A percentile compares a stretch with the other conserved stretches of the same genome.
phyloP scores from a whole-genome alignment of 495 filamentous ascomycete genomes.

The Lentithecium fluviatile region DNA sequence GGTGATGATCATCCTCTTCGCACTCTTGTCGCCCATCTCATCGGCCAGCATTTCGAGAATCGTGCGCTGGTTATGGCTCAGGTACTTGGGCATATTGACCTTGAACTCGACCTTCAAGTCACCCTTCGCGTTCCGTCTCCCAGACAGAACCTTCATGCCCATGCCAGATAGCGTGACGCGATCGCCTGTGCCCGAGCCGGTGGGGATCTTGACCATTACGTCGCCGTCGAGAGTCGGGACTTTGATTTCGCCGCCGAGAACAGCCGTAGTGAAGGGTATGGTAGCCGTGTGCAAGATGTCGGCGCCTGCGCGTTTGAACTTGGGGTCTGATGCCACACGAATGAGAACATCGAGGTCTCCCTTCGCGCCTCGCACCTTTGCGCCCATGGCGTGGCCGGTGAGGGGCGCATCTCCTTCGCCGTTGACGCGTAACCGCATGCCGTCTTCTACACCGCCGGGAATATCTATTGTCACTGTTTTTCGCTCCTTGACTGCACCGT shows the following conservation, averaged over 20 bases:
- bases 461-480: slow-evolving; percentile 85
- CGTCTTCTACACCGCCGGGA: slow-evolving; percentile 90
- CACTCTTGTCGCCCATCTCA: slow-evolving; percentile 86
- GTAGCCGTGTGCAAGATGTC: slow-evolving; percentile 90
- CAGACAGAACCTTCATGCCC: slow-evolving; percentile 82
- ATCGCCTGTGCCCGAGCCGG: slow-evolving; percentile 90
- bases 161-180: slow-evolving; percentile 79
- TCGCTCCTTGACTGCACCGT: slow-evolving; percentile 73
- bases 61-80: slow-evolving; percentile 83
- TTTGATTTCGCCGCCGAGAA: slow-evolving; percentile 84
- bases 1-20: slow-evolving; percentile 86
- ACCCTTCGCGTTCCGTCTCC: slow-evolving; percentile 57
- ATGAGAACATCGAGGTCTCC: slow-evolving; percentile 90
- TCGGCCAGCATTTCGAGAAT: slow-evolving; percentile 94
- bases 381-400: slow-evolving; percentile 60
- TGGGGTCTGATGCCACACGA: slow-evolving; percentile 75
- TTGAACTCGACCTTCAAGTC: slow-evolving; percentile 94
- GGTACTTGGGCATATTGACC: slow-evolving; percentile 89
- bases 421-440: slow-evolving; percentile 79
- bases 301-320: slow-evolving; percentile 79
- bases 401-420: slow-evolving; percentile 85
- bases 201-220: slow-evolving; percentile 81
- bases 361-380: slow-evolving; percentile 58
- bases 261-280: slow-evolving; percentile 87
- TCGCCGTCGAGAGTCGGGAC: slow-evolving; percentile 89